Conservation (phyloP, 2,329 filamentous ascomycete species). For the Talaromyces sp. region DNA sequence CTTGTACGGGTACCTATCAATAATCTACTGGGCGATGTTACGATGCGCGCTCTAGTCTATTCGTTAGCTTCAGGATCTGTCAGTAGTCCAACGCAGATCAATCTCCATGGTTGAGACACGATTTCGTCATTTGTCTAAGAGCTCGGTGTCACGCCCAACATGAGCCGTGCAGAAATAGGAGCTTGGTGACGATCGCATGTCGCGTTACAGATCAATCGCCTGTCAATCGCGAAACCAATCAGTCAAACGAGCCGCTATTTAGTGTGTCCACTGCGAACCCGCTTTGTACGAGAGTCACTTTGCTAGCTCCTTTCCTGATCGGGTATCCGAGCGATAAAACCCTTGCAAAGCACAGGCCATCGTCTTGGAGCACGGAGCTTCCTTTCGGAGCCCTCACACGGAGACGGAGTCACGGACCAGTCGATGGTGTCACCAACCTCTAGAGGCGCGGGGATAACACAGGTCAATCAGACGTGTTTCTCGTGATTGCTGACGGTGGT, state of each 20-base stretch:
- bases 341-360: background rate
- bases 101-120: background rate
- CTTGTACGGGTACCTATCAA: background rate
- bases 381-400: background rate
- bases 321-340: background rate
- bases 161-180: background rate
- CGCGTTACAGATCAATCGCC: background rate
- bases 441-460: background rate
- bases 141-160: background rate
- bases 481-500: background rate
- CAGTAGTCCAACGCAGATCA: background rate
- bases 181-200: background rate
- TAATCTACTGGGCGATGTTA: background rate
- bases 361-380: background rate
- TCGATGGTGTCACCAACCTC: background rate
- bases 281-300: background rate
- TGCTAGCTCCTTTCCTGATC: background rate
- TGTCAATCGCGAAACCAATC: no score
- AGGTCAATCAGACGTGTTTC: background rate
- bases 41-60: background rate
- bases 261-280: no score
- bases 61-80: background rate
- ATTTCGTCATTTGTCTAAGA: conserved; percentile 1
- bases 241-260: no score
- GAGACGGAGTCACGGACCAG: no score